phyloP scores from a whole-genome alignment of 345 rosid species.

The Eucalyptus grandis region DNA sequence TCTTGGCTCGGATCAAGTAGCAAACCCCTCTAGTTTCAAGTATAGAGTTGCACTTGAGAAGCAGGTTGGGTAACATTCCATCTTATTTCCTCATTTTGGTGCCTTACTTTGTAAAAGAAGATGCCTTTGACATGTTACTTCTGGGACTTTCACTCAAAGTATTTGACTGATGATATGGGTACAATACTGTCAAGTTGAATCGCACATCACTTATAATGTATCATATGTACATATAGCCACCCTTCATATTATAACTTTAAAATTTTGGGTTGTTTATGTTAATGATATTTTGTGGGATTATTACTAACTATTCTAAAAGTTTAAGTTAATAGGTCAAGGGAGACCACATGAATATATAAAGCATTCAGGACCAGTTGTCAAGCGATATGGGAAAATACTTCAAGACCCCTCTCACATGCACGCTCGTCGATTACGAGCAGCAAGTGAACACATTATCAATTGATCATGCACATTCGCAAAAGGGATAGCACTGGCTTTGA shows the following conservation, averaged over 20 bases:
- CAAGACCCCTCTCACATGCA: no score
- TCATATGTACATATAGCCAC: neutral
- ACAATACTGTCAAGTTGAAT: neutral
- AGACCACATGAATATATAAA: no score
- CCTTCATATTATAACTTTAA: neutral
- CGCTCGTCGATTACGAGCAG: no score
- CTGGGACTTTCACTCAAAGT: neutral
- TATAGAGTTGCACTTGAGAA: slow-evolving; percentile 76
- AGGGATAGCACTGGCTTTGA: no score
- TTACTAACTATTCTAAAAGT: no score
- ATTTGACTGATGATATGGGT: neutral
- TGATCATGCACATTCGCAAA: no score
- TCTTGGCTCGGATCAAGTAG: slow-evolving; percentile 46
- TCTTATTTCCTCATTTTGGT: neutral
- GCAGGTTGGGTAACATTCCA: slow-evolving; percentile 37
- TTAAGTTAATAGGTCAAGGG: no score
- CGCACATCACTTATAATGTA: neutral
- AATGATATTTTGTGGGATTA: neutral
- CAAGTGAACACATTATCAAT: no score
- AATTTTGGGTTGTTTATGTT: neutral
- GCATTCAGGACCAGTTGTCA: no score
- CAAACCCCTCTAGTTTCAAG: slow-evolving; percentile 60
- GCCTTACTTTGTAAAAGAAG: neutral
- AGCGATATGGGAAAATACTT: no score
- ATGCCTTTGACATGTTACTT: neutral